phyloP scores from a whole-genome alignment of 768 basidiomycete genomes.

The Phallus indusiatus region DNA sequence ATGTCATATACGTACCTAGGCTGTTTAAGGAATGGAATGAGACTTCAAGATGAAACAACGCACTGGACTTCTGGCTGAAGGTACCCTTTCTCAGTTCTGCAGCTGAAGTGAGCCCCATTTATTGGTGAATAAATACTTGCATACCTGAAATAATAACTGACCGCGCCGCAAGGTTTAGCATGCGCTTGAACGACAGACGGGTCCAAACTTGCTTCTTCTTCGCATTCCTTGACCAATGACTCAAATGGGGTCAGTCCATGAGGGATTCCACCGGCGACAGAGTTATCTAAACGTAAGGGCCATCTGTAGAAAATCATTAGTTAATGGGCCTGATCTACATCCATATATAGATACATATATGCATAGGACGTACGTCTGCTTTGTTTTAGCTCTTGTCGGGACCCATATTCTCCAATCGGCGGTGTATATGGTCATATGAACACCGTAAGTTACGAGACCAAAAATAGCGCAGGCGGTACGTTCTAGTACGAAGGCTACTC shows the following conservation, averaged over 20 bases:
- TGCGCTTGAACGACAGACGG: constrained; percentile 53
- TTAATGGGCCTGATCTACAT: neutral
- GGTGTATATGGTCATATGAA: constrained; percentile 77
- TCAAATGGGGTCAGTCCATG: constrained; percentile 66
- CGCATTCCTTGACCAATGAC: constrained; percentile 79
- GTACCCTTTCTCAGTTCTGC: constrained; percentile 59
- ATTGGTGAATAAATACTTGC: constrained; percentile 1
- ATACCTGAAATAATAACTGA: constrained; percentile 78
- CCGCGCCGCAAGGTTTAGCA: constrained; percentile 51
- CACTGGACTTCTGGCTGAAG: constrained; percentile 84
- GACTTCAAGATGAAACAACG: constrained; percentile 15
- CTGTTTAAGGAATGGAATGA: neutral
- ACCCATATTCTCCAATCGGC: constrained; percentile 69
- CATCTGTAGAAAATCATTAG: constrained; percentile 38
- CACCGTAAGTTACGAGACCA: constrained; percentile 84
- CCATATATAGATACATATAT: neutral
- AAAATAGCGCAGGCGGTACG: constrained; percentile 83
- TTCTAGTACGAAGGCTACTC: constrained; percentile 75
- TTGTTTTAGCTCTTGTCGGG: constrained; percentile 74
- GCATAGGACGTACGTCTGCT: constrained; percentile 62
- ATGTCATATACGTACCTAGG: constrained; percentile 80
- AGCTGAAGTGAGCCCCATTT: neutral
- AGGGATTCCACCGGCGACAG: constrained; percentile 86
- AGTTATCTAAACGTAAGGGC: constrained; percentile 85
- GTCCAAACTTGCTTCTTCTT: constrained; percentile 83